Evolutionary conservation across 2,329 filamentous ascomycete genomes (phyloP), one percentile per base, ranked within the genome.

Genomic region (Bipolaris oryzae): DNA sequence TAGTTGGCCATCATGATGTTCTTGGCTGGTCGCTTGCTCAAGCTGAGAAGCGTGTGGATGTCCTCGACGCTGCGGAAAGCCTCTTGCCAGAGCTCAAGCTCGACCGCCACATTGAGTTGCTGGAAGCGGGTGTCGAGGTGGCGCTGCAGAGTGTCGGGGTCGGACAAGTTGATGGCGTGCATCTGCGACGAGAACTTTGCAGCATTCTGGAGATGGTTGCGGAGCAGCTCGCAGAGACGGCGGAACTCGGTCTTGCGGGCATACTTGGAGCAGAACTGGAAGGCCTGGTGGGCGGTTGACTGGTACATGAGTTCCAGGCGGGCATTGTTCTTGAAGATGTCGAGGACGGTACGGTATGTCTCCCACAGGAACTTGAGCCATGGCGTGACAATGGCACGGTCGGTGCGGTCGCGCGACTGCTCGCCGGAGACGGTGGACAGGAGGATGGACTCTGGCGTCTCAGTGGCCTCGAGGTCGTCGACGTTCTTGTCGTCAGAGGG

Each of bases 1-100:
- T 99, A 99, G 83, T 98, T 99, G 80, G 95, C 95, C 95, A 99
- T 99, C 95, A 99, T 98, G 75, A 97, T 85, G 77, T 97, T 97
- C 89, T 98, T 98, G 52, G 95, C 89, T 37, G 93, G 93, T 53
- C 95, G 91, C 86, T 98, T 98, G 89, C 94, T 98, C 69, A 98
- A 85, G 82, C 89, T 98, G 67, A 99, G 87, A 53, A 99, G 87
- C 49, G 93, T 98, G 82, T 99, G 95, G 68, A 98, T 98, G 76
- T 99, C 95, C 81, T 99, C 95, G 47, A 99, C 94, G 74, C 92
- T 97, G 78, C 95, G 91, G 89, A 99, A 99, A 64, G 95, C 95
- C 82, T 99, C 95, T 80, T 99, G 95, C 95, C 95, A 99, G 42
- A 99, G 82, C 80, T 99, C 95, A 55, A 99, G 85, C 81, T 99